Base-by-base conservation (phyloP, 176 grass and related monocot genomes). In the Bromus sterilis region DNA sequence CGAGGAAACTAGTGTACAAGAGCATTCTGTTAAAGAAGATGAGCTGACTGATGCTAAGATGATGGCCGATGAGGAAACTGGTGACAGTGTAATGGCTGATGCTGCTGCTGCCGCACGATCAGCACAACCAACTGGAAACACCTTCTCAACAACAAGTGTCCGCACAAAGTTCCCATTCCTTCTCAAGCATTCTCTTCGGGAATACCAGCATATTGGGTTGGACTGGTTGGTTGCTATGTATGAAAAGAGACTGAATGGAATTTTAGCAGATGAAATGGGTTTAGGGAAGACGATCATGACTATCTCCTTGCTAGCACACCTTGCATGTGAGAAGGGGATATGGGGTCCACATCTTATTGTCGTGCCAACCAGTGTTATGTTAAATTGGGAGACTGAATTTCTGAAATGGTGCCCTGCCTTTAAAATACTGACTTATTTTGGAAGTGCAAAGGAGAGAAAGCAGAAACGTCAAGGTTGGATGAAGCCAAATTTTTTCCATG, bases 291-390 rank as follows among this genome's bases (percentile, higher is more conserved):
- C 96, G 13, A 99, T 99, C 73, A 99, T 99, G 96, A 99, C 96
- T 51, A 99, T 99, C 82, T 92, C 96, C 30, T 87, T 99, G 83
- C 74, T 99, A 34, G 93, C 93, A 49, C 96, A 99, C 56, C 89
- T 99, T 58, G 96, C 96, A 41, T 99, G 96, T 84, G 96, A 99
- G 46, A 99, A 99, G 84, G 96, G 96, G 15, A 95, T 99, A 80
- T 99, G 96, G 96, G 96, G 96, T n/a, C 96, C 96, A 74, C 96
- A 99, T 91, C 89, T 99, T 68, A 95, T 99, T 26, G 96, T 99
- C 6, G 96, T 99, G 7, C 96, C 96, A 69, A 99, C 96, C 35
- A 99, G 96, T 82, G 96, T 99, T 74, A 95, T 99, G 96, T 87
- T 99, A 35, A 99, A 99, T 79, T 99, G 96, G 96, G 96, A 99